Conservation (phyloP, 192 early-diverging fungal species). For the Bifiguratus adelaidae region DNA sequence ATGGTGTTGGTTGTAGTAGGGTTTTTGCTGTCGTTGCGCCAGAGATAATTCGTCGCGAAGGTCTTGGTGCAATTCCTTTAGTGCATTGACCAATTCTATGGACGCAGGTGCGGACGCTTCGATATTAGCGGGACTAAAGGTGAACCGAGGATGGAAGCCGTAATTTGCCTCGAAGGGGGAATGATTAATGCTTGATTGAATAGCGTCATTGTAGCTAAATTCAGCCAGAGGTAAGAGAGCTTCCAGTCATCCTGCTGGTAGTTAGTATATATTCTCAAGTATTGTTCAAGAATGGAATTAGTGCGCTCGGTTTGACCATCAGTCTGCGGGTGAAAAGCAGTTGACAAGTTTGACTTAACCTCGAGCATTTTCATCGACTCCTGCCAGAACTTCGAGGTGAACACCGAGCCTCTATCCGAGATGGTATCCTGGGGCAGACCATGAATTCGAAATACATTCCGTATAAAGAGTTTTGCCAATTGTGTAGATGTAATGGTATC, state of each 20-base stretch:
- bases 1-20: conserved; percentile 2
- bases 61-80: conserved; percentile 1
- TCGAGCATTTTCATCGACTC: conserved; percentile 7
- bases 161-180: conserved; percentile 18
- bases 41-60: background rate
- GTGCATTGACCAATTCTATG: background rate
- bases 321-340: conserved; percentile 23
- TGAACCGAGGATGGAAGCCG: conserved; percentile 16
- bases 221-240: conserved; percentile 23
- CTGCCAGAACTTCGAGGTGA: conserved; percentile 27
- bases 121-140: background rate
- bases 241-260: conserved; percentile 31
- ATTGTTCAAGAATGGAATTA: conserved; percentile 25
- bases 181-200: conserved; percentile 6
- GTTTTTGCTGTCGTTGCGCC: conserved; percentile 4
- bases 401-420: conserved; percentile 29
- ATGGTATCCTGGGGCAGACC: conserved; percentile 30
- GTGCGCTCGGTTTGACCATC: conserved; percentile 29
- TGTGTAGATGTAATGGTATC: conserved; percentile 5
- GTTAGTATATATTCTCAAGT: conserved; percentile 19
- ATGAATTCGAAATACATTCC: conserved; percentile 12
- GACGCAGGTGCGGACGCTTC: background rate
- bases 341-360: conserved; percentile 20
- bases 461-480: conserved; percentile 9
- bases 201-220: conserved; percentile 40